Evolutionary conservation across 768 basidiomycete species (phyloP).

Genomic region (Phlebiopsis flavidoalba): DNA sequence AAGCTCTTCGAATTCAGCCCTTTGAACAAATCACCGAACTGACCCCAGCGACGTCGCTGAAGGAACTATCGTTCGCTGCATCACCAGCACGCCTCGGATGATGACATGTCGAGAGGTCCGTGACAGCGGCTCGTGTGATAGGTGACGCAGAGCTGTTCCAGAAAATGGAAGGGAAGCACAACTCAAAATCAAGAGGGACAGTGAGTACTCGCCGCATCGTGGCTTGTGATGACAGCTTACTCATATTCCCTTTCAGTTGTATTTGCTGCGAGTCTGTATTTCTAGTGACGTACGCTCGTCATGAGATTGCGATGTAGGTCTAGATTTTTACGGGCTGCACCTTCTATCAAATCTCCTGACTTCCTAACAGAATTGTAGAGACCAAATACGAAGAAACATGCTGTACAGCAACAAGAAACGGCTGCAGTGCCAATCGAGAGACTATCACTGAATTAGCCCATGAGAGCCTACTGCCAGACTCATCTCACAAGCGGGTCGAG

Average conservation of each 20-base stretch:
- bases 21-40: constrained; percentile 91
- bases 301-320: neutral
- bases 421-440: neutral
- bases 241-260: constrained; percentile 46
- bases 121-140: constrained; percentile 95
- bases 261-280: constrained; percentile 85
- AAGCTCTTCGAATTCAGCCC: constrained; percentile 49
- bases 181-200: constrained; percentile 91
- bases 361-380: too few species aligned
- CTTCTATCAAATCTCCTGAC: too few species aligned
- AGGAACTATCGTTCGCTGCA: constrained; percentile 94
- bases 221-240: neutral
- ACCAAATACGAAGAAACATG: too few species aligned
- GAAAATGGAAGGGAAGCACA: constrained; percentile 98
- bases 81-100: constrained; percentile 93
- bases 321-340: too few species aligned
- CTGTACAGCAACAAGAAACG: too few species aligned
- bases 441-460: neutral
- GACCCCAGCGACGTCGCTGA: constrained; percentile 95
- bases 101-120: constrained; percentile 95
- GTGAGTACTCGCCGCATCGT: constrained; percentile 45
- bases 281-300: constrained; percentile 34
- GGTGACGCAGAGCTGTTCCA: constrained; percentile 94
- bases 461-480: too few species aligned
- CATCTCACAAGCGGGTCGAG: too few species aligned